Conservation (phyloP, 148 eudicot genomes). For the Polygonum aviculare region DNA sequence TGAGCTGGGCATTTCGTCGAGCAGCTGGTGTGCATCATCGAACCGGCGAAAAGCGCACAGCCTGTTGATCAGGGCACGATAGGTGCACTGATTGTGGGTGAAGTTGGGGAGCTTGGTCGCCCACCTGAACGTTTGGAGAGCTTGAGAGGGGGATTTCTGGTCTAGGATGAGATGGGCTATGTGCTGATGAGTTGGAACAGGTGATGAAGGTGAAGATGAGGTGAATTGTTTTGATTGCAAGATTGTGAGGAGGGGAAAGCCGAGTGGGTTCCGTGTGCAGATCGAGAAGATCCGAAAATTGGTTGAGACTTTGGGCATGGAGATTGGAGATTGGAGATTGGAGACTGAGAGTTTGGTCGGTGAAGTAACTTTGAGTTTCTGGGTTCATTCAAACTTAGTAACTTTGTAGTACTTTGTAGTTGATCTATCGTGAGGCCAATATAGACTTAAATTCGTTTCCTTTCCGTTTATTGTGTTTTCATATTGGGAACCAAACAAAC, state of each 20-base stretch:
- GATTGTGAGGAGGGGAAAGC: background rate
- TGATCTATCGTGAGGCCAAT: too few relatives aligned
- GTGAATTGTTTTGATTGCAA: slow-evolving; percentile 33
- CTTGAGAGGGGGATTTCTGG: slow-evolving; percentile 49
- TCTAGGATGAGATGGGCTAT: slow-evolving; percentile 64
- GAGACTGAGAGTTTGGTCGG: background rate
- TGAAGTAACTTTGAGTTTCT: background rate
- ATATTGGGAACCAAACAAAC: too few relatives aligned
- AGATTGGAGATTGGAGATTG: background rate
- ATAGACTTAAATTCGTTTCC: too few relatives aligned
- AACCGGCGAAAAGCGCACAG: slow-evolving; percentile 69
- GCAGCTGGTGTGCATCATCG: slow-evolving; percentile 42
- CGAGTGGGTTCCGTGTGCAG: too few relatives aligned
- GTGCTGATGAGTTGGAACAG: slow-evolving; percentile 52
- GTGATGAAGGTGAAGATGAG: slow-evolving; percentile 19
- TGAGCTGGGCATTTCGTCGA: slow-evolving; percentile 84
- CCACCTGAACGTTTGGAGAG: slow-evolving; percentile 84
- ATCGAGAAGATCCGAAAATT: background rate
- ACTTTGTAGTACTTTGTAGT: too few relatives aligned
- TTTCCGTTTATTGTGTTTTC: too few relatives aligned
- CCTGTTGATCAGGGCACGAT: slow-evolving; percentile 66
- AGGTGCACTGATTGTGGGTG: slow-evolving; percentile 62
- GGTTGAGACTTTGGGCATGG: slow-evolving; percentile 6
- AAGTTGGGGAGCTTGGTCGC: slow-evolving; percentile 73
- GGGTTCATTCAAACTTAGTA: background rate